These are phyloP conservation scores for Pulicaria dysenterica DNA, from an alignment of 129 eudicot species.

Conservation along the genomic window DNA sequence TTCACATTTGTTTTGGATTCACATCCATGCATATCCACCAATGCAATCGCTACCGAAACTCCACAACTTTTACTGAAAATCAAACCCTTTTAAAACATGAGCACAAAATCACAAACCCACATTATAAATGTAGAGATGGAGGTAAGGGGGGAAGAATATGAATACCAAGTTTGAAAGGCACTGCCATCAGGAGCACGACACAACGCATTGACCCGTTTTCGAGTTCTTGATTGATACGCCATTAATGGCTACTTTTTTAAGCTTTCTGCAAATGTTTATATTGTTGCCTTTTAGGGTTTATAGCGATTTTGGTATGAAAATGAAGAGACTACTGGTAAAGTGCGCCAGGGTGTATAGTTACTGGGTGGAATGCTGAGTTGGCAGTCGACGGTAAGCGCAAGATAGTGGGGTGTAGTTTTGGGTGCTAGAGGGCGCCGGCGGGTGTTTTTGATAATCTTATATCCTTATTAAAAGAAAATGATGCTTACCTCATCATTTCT, in stretches of 20 bases:
- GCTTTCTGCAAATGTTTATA: slow-evolving; percentile 17
- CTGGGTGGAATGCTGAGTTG: slow-evolving; percentile 10
- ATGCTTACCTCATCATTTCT: too few species aligned
- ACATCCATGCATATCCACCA: slow-evolving; percentile 63
- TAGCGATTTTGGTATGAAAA: not conserved
- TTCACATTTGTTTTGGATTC: slow-evolving; percentile 32
- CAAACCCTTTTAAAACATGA: not conserved
- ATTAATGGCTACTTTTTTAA: slow-evolving; percentile 21
- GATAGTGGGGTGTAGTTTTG: slow-evolving; percentile 1
- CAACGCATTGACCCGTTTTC: slow-evolving; percentile 55
- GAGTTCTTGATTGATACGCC: slow-evolving; percentile 42
- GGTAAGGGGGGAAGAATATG: slow-evolving; percentile 9
- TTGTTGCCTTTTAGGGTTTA: slow-evolving; percentile 14
- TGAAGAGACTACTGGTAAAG: slow-evolving; percentile 11
- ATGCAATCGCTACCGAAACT: slow-evolving; percentile 49
- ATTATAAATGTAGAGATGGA: not conserved
- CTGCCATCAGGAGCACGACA: slow-evolving; percentile 70
- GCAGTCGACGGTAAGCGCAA: not conserved
- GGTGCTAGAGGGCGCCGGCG: slow-evolving; percentile 36
- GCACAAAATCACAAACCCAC: not conserved
- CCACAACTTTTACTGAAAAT: slow-evolving; percentile 48
- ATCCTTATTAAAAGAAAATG: too few species aligned
- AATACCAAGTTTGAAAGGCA: slow-evolving; percentile 58
- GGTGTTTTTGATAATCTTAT: not conserved
- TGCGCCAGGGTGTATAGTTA: slow-evolving; percentile 4